Conservation (phyloP, 106 monocot species). For the Dioscorea dumetorum region DNA sequence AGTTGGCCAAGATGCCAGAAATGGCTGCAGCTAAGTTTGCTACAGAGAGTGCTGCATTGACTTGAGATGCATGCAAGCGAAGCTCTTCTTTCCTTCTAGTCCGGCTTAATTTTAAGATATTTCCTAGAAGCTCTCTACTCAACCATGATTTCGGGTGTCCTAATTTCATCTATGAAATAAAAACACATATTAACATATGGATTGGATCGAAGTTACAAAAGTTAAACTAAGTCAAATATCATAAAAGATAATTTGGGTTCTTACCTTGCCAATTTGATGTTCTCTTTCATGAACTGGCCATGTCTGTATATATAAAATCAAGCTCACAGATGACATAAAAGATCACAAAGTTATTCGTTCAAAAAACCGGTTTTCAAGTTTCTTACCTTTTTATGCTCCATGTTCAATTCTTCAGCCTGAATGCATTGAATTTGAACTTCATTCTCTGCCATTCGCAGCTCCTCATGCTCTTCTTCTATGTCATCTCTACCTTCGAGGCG, state of each 20-base stretch:
- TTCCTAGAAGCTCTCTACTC: conserved; percentile 19
- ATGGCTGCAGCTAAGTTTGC: conserved; percentile 55
- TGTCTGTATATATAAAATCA: conserved; percentile 10
- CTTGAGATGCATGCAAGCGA: conserved; percentile 35
- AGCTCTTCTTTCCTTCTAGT: conserved; percentile 38
- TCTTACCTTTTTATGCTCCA: conserved; percentile 21
- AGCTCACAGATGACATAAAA: too few relatives aligned
- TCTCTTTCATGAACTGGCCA: conserved; percentile 14
- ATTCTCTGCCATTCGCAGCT: not conserved
- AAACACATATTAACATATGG: too few relatives aligned
- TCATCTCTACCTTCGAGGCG: conserved; percentile 1
- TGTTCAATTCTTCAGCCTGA: not conserved
- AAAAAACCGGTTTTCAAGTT: not conserved
- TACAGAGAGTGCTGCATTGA: conserved; percentile 60
- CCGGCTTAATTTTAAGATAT: conserved; percentile 20
- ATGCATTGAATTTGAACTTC: not conserved
- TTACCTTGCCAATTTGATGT: conserved; percentile 22
- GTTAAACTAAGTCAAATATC: too few relatives aligned
- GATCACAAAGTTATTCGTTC: not conserved
- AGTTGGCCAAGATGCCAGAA: conserved; percentile 32
- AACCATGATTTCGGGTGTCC: conserved; percentile 31
- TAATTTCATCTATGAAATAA: conserved; percentile 16
- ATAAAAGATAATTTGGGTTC: too few relatives aligned
- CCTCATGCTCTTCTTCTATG: conserved; percentile 8
- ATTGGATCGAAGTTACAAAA: not conserved